Percentiles rank a stretch among this genome's conserved stretches.
Evolutionary conservation across 164 flowering plant species (phyloP).

Genomic region (Hamamelis virginiana): DNA sequence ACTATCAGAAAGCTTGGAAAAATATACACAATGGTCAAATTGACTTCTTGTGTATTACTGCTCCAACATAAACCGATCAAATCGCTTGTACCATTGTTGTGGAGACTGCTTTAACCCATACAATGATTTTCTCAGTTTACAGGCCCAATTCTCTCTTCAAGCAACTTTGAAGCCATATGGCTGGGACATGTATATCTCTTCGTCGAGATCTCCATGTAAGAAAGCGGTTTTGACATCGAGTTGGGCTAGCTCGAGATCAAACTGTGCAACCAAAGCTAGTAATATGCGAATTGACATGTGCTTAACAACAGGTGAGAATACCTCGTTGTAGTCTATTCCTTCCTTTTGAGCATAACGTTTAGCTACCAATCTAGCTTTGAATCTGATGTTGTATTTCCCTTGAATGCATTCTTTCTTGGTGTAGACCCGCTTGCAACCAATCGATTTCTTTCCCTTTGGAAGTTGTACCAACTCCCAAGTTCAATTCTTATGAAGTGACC

Average conservation of each 20-base stretch:
- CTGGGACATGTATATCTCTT: background rate
- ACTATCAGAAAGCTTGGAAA: background rate
- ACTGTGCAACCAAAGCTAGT: slow-evolving; percentile 3
- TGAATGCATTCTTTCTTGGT: background rate
- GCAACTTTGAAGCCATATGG: background rate
- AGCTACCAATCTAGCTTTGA: slow-evolving; percentile 1
- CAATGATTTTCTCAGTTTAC: slow-evolving; percentile 1
- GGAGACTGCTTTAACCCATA: slow-evolving; percentile 3
- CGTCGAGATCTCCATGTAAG: background rate
- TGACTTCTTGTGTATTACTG: background rate
- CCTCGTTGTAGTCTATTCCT: slow-evolving; percentile 6
- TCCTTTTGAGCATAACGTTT: slow-evolving; percentile 1
- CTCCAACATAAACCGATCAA: background rate
- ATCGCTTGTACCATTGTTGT: background rate
- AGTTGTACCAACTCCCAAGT: background rate
- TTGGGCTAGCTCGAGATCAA: slow-evolving; percentile 2
- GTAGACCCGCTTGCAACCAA: background rate
- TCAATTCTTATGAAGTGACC: background rate
- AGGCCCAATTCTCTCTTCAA: background rate
- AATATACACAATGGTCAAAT: background rate
- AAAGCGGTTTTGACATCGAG: slow-evolving; percentile 5
- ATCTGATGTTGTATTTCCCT: background rate
- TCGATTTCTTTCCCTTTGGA: background rate
- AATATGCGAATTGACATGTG: background rate
- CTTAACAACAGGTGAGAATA: too few species aligned